Evolutionary conservation across 768 basidiomycete genomes (phyloP).

Genomic region (Cantharellus cinnabarinus): DNA sequence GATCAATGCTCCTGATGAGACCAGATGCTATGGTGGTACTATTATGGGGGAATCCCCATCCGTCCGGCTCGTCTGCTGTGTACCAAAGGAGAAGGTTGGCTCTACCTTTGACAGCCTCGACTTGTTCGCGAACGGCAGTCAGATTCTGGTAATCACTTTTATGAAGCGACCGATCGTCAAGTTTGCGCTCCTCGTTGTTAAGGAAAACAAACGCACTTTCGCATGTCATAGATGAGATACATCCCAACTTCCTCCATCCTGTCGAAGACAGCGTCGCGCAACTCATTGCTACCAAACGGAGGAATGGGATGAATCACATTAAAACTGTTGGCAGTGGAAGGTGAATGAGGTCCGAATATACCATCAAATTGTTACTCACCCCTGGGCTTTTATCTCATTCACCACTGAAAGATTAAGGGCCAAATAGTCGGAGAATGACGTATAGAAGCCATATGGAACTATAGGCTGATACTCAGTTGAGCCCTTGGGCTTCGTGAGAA

Average conservation of each 20-base stretch:
- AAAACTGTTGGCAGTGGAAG: slow-evolving; percentile 17
- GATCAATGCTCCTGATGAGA: slow-evolving; percentile 11
- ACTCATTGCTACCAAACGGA: slow-evolving; percentile 36
- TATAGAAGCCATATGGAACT: slow-evolving; percentile 59
- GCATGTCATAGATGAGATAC: slow-evolving; percentile 75
- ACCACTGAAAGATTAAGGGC: slow-evolving; percentile 28
- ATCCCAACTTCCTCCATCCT: slow-evolving; percentile 47
- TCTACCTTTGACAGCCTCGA: slow-evolving; percentile 43
- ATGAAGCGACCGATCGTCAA: background rate
- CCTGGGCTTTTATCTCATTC: slow-evolving; percentile 37
- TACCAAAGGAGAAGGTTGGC: slow-evolving; percentile 26
- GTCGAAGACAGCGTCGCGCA: slow-evolving; percentile 37
- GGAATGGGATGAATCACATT: slow-evolving; percentile 52
- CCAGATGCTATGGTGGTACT: slow-evolving; percentile 7
- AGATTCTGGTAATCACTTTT: slow-evolving; percentile 40
- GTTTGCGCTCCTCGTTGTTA: background rate
- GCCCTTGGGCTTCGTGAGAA: slow-evolving; percentile 9
- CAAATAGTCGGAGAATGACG: slow-evolving; percentile 22
- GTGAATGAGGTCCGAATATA: background rate
- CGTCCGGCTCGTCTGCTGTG: slow-evolving; percentile 13
- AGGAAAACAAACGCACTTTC: slow-evolving; percentile 21
- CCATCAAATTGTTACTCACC: slow-evolving; percentile 15
- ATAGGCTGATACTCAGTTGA: slow-evolving; percentile 18
- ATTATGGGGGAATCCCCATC: slow-evolving; percentile 7
- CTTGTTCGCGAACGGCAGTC: slow-evolving; percentile 42